These are phyloP conservation scores for Alectoria sarmentosa DNA, from an alignment of 495 filamentous ascomycete species.

Conservation along the genomic window DNA sequence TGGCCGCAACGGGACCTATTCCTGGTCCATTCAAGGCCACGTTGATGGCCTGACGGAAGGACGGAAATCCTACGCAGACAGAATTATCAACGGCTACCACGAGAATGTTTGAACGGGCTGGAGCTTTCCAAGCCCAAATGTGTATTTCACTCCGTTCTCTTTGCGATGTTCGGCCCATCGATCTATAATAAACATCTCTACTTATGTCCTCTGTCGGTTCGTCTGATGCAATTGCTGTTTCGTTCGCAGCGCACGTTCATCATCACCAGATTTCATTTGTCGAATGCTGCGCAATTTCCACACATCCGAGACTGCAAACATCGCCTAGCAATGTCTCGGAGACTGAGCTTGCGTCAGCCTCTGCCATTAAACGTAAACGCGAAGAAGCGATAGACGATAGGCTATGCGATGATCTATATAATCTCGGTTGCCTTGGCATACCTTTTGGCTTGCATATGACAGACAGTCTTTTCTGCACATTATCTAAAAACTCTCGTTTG, in stretches of 20 bases:
- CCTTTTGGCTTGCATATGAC: not conserved
- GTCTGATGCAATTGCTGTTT: not conserved
- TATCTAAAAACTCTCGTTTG: not conserved
- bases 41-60: not conserved
- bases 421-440: not conserved
- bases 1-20: not conserved
- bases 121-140: not conserved
- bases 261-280: not conserved
- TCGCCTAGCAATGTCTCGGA: not conserved
- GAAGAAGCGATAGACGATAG: constrained; percentile 18
- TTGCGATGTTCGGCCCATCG: not conserved
- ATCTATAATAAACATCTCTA: not conserved
- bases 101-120: not conserved
- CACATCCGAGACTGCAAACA: not conserved
- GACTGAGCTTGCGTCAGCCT: constrained; percentile 12
- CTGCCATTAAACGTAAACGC: not conserved
- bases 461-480: not conserved
- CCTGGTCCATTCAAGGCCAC: not conserved
- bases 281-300: not conserved
- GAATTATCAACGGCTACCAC: not conserved
- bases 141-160: not conserved
- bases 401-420: constrained; percentile 1
- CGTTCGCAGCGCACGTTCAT: not conserved
- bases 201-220: not conserved
- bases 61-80: not conserved